phyloP scores from a whole-genome alignment of 345 rosid genomes.

The Xanthoceras sorbifolium region DNA sequence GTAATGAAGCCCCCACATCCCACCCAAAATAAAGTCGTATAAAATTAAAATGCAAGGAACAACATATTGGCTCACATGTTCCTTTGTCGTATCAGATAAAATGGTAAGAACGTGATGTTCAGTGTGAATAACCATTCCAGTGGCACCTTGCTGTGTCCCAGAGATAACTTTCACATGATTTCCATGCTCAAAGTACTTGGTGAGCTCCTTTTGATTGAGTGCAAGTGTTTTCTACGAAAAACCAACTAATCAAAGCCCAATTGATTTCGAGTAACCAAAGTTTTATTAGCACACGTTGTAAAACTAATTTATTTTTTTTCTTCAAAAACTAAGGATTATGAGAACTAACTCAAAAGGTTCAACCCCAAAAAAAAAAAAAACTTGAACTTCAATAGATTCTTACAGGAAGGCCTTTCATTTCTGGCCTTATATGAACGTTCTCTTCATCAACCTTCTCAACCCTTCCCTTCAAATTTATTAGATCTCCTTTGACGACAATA shows the following conservation, averaged over 20 bases:
- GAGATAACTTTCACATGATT: constrained; percentile 94
- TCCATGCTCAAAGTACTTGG: constrained; percentile 95
- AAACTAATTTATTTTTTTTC: no score
- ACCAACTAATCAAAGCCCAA: constrained; percentile 13
- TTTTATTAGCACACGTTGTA: no score
- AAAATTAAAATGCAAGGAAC: no score
- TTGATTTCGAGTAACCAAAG: no score
- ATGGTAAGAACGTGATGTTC: constrained; percentile 89
- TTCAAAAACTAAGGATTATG: background rate
- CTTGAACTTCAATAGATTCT: constrained; percentile 31
- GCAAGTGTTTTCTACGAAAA: constrained; percentile 75
- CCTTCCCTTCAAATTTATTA: constrained; percentile 92
- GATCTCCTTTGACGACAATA: constrained; percentile 88
- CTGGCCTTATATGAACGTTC: constrained; percentile 81
- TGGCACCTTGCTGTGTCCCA: constrained; percentile 88
- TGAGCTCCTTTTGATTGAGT: constrained; percentile 78
- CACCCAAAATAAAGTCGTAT: background rate
- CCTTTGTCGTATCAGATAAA: constrained; percentile 89
- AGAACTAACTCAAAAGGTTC: background rate
- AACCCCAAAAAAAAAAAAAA: background rate
- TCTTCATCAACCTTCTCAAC: constrained; percentile 98
- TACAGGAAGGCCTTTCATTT: constrained; percentile 93
- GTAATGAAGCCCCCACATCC: no score
- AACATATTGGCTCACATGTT: constrained; percentile 59
- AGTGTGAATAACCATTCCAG: constrained; percentile 97